phyloP scores from a whole-genome alignment of 345 rosid genomes.

The Clausena lansium region DNA sequence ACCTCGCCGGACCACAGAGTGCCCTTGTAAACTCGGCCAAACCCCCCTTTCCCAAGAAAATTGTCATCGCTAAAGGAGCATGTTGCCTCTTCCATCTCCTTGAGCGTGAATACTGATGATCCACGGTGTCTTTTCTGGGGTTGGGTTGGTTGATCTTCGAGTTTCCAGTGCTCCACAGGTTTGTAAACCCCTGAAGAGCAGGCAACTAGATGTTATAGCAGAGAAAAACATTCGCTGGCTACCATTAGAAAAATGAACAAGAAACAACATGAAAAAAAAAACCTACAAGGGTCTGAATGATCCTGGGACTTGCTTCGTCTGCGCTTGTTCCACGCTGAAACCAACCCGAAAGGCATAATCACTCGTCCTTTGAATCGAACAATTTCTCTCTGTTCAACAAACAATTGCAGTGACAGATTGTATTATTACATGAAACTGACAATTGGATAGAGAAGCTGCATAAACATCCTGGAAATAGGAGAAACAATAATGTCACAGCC shows the following conservation, averaged over 20 bases:
- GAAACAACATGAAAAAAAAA: constrained; percentile 25
- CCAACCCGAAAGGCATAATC: constrained; percentile 77
- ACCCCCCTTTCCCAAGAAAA: constrained; percentile 86
- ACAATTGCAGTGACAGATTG: constrained; percentile 9
- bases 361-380: neutral
- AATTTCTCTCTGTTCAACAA: constrained; percentile 16
- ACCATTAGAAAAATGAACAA: constrained; percentile 29
- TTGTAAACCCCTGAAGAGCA: constrained; percentile 68
- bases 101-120: constrained; percentile 79
- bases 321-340: constrained; percentile 94
- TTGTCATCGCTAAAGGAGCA: constrained; percentile 65
- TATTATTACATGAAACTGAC: constrained; percentile 15
- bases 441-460: constrained; percentile 10
- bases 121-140: constrained; percentile 51
- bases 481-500: constrained; percentile 8
- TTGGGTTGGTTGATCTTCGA: constrained; percentile 51
- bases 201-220: constrained; percentile 10
- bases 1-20: constrained; percentile 85
- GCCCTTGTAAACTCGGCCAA: constrained; percentile 88
- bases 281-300: constrained; percentile 80
- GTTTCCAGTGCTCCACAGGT: constrained; percentile 67
- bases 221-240: constrained; percentile 12
- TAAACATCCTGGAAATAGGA: constrained; percentile 1
- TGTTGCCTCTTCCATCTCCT: constrained; percentile 92
- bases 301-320: constrained; percentile 87